Evolutionary conservation across 306 rosid genomes (phyloP), one percentile per base, ranked within the genome.

Genomic region (Albizia julibrissin): DNA sequence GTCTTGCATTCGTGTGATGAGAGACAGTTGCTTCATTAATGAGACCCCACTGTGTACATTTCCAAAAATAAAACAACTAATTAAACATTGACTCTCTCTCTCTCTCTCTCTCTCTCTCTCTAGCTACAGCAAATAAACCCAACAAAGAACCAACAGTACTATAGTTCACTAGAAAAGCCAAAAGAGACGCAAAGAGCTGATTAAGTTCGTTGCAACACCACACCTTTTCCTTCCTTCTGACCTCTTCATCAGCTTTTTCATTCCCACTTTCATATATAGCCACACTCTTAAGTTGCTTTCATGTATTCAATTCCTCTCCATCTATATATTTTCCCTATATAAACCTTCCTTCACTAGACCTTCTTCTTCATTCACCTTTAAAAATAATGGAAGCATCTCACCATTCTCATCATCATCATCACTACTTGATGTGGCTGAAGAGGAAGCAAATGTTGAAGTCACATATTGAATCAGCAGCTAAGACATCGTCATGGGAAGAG

Each of bases 401-500:
- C 40, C 40, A 37, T 6, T 37, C 40, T 21, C 61, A 10, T 11
- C 66, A 24, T 22, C 66, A 59, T 10, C 34, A 33, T 66, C 43
- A 83, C 64, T 79, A 81, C 69, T 39, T 70, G 89, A 58, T 84
- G 87, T 81, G 88, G 91, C 69, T 85, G 87, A 85, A 83, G 87
- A 87, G 87, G 46, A 90, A 87, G 76, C 84, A 83, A 75, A 58
- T 82, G 24, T 83, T 84, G 74, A 84, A 68, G 74, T 52, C 87
- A 22, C 84, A 75, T 62, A 68, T 84, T 79, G 86, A 85, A 37
- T 5, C 40, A 66, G 80, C 69, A 39, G 87, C 86, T 34, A 61
- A 18, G 13, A 1, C 27, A 6, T 52, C 74, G 59, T 69, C 78
- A 8, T 91, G 97, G 99, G 98, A 93, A 82, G 99, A 92, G 86